These are phyloP conservation scores for Silene conica DNA, from an alignment of 148 eudicot genomes.

Conservation along the genomic window DNA sequence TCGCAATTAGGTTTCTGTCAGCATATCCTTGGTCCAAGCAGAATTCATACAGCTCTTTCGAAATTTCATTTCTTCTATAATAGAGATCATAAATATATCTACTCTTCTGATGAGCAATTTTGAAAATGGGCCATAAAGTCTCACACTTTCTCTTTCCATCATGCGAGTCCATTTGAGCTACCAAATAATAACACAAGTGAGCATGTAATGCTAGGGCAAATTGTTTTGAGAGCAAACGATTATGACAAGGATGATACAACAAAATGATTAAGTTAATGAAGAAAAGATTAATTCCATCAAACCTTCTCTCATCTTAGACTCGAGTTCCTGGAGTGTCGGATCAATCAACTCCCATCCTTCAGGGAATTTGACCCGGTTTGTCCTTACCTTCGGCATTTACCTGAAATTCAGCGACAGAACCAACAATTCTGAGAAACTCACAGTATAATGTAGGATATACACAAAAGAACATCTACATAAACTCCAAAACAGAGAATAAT, in stretches of 20 bases:
- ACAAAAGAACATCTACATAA: no score
- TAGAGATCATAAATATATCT: constrained; percentile 37
- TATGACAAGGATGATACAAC: not conserved
- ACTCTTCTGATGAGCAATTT: constrained; percentile 41
- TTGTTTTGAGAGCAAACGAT: not conserved
- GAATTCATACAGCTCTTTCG: constrained; percentile 40
- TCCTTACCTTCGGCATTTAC: constrained; percentile 38
- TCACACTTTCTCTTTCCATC: constrained; percentile 43
- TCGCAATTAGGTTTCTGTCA: constrained; percentile 41
- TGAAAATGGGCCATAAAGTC: constrained; percentile 44
- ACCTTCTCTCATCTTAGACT: constrained; percentile 46
- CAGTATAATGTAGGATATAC: no score
- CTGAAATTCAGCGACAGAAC: constrained; percentile 10
- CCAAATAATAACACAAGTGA: not conserved
- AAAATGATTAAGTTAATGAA: not conserved
- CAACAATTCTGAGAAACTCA: not conserved
- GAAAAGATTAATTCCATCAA: not conserved
- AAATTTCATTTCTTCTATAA: constrained; percentile 35
- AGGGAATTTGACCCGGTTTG: constrained; percentile 33
- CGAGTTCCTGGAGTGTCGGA: constrained; percentile 39
- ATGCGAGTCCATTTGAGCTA: not conserved
- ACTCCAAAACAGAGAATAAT: no score
- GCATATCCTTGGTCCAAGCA: constrained; percentile 47
- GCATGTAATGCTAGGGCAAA: not conserved
- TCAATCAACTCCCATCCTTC: constrained; percentile 43